Evolutionary conservation across 345 rosid species (phyloP), one percentile per base, ranked within the genome.

Genomic region (Pseudoturritis turrita): DNA sequence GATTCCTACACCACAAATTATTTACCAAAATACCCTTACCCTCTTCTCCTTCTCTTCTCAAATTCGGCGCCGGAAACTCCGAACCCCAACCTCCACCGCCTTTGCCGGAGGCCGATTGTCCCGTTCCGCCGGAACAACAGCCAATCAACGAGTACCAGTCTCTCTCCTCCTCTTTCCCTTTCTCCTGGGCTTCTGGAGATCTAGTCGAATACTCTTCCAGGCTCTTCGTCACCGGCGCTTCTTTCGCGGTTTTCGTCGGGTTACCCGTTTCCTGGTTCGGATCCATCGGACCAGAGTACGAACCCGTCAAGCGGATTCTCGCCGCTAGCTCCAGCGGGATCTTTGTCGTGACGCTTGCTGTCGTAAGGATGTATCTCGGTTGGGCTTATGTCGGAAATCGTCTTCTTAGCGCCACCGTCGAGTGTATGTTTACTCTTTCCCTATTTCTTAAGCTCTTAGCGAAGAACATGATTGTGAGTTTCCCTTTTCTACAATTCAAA

Each of bases 381-480:
- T 90, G 98, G 98, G 97, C 98, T 71, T 93, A 93, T 58, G 97
- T 93, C 40, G 96, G 98, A 36, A 93, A 93, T 61, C 91, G 96
- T 14, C 78, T 93, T 85, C 98, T 93, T 53, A 93, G 96, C 63
- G 98, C 98, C 83, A 93, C 97, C 10, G 94, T 93, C 37, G 97
- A 90, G 67, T 93, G 95, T 87, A 83, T 72, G 71, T 28, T 57
- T 3, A 1, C 43, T 21, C 3, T 31, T 68, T 18, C 14, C 10
- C 10, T 12, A 0, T 10, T 6, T 46, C 12, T 45, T 3, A 17
- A 10, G 31, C 23, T 46, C 54, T 21, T 22, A 39, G 19, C 21
- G 11, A 33, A 35, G 14, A 40, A 13, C 13, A 37, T 14, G 14
- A 18, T 43, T 28, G 6, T 62, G n/a, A 11, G n/a, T 33, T 31